A percentile compares a stretch with the other conserved stretches of the same genome.
Conservation (phyloP, 2,329 filamentous ascomycete species). For the Pseudophaeomoniella oleicola region DNA sequence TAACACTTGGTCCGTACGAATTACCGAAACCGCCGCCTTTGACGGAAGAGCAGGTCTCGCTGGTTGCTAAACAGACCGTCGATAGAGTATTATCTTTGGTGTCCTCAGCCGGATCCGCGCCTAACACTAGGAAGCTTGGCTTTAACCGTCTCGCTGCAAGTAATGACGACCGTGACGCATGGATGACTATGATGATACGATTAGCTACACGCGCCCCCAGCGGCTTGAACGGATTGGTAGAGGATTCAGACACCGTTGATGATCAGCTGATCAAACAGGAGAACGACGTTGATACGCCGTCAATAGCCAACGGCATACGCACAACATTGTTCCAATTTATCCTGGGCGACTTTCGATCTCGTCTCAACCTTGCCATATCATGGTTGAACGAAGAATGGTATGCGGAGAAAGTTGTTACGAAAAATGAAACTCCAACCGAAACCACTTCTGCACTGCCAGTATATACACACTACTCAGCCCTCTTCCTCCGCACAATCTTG, state of each 20-base stretch:
- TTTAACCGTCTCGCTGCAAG: slow-evolving; percentile 75
- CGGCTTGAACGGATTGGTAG: slow-evolving; percentile 51
- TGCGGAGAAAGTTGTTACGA: slow-evolving; percentile 54
- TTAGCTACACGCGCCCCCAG: slow-evolving; percentile 66
- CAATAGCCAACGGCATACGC: slow-evolving; percentile 52
- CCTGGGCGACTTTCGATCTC: slow-evolving; percentile 77
- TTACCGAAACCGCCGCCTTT: slow-evolving; percentile 64
- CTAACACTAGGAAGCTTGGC: slow-evolving; percentile 45
- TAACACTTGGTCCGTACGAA: slow-evolving; percentile 60
- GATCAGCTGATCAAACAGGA: slow-evolving; percentile 16
- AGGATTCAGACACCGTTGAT: slow-evolving; percentile 23
- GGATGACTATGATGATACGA: slow-evolving; percentile 76
- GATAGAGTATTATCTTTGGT: slow-evolving; percentile 67
- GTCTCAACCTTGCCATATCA: slow-evolving; percentile 78
- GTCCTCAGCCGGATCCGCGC: slow-evolving; percentile 53
- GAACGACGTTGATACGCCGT: slow-evolving; percentile 14
- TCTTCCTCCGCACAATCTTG: slow-evolving; percentile 66
- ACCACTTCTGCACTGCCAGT: slow-evolving; percentile 25
- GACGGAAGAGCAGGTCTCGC: slow-evolving; percentile 55
- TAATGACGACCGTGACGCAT: slow-evolving; percentile 73
- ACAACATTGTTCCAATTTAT: slow-evolving; percentile 73
- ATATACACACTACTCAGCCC: slow-evolving; percentile 50
- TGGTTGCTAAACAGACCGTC: slow-evolving; percentile 60
- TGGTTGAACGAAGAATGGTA: slow-evolving; percentile 99
- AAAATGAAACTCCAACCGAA: slow-evolving; percentile 29